A percentile compares a stretch with the other conserved stretches of the same genome.
Conservation (phyloP, 1,139 yeast species). For the Suhomyces ambrosiae region DNA sequence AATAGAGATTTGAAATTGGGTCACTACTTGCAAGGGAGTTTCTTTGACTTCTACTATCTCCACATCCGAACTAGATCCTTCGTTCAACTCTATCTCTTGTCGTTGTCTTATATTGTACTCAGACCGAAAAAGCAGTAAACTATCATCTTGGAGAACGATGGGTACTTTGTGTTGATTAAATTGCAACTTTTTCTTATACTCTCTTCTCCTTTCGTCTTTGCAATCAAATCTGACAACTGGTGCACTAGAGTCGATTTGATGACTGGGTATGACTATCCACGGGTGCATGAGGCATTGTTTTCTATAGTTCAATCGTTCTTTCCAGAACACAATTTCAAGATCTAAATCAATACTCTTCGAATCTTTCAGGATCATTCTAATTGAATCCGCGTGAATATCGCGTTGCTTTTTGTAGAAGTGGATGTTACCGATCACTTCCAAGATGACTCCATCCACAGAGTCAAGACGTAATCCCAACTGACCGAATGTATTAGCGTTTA, state of each 20-base stretch:
- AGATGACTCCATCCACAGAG: conserved; percentile 12
- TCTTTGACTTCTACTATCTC: conserved; percentile 19
- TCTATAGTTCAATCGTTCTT: conserved; percentile 27
- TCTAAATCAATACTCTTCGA: conserved; percentile 1
- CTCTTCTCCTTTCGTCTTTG: conserved; percentile 4
- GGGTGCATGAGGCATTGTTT: conserved; percentile 20
- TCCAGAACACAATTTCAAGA: conserved; percentile 31
- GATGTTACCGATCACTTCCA: conserved; percentile 14
- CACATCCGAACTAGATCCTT: conserved; percentile 12
- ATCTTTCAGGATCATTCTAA: background rate
- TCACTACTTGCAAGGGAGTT: conserved; percentile 20
- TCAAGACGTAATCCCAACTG: conserved; percentile 16
- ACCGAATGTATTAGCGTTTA: conserved; percentile 12
- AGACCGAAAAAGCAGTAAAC: conserved; percentile 3
- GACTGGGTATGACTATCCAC: conserved; percentile 24
- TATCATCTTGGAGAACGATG: conserved; percentile 8
- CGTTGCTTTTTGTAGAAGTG: conserved; percentile 2
- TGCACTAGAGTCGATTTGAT: background rate
- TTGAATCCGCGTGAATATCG: conserved; percentile 7
- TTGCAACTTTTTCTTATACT: conserved; percentile 1
- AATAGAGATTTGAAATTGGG: conserved; percentile 29
- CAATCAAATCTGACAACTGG: conserved; percentile 2
- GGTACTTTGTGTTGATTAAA: conserved; percentile 5
- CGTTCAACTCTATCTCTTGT: background rate
- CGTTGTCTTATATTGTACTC: background rate